Percentiles rank a stretch among this genome's conserved stretches.
Conservation (phyloP, 2,329 filamentous ascomycete genomes). For the Clonostachys sp. region DNA sequence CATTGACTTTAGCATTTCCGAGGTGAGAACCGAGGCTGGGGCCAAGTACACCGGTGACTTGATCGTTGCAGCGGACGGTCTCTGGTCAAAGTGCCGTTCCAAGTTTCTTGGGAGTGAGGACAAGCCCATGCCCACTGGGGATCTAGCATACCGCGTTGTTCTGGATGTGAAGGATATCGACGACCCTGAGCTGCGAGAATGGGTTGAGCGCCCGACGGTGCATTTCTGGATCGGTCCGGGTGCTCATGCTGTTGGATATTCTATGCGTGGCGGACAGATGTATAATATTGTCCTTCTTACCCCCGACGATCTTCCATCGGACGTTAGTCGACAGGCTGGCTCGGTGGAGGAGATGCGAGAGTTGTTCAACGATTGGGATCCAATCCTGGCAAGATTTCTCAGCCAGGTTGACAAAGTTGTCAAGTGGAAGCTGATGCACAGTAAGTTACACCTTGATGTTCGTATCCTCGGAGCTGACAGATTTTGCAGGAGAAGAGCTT, state of each 20-base stretch:
- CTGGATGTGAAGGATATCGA: slow-evolving; percentile 44
- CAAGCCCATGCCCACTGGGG: slow-evolving; percentile 52
- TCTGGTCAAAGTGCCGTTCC: slow-evolving; percentile 55
- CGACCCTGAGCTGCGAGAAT: slow-evolving; percentile 43
- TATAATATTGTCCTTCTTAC: slow-evolving; percentile 64
- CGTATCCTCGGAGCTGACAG: background rate
- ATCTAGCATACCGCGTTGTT: slow-evolving; percentile 61
- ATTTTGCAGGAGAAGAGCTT: slow-evolving; percentile 35
- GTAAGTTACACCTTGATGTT: slow-evolving; percentile 17
- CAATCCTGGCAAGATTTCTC: slow-evolving; percentile 38
- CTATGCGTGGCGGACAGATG: slow-evolving; percentile 50
- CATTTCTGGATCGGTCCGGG: slow-evolving; percentile 62
- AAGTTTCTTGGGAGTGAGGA: slow-evolving; percentile 38
- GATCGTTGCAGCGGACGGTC: slow-evolving; percentile 58
- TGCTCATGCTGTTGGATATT: slow-evolving; percentile 59
- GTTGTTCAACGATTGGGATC: slow-evolving; percentile 62
- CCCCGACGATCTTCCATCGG: slow-evolving; percentile 56
- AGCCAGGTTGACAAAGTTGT: slow-evolving; percentile 52
- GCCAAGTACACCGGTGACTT: slow-evolving; percentile 38
- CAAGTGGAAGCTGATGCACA: slow-evolving; percentile 65
- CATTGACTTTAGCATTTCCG: slow-evolving; percentile 38
- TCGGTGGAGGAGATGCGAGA: slow-evolving; percentile 56
- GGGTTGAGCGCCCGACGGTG: slow-evolving; percentile 45
- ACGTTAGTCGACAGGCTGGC: slow-evolving; percentile 45
- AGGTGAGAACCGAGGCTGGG: slow-evolving; percentile 27